These are phyloP conservation scores for Rachicladosporium sp. DNA, from an alignment of 2,329 filamentous ascomycete genomes.

Conservation along the genomic window DNA sequence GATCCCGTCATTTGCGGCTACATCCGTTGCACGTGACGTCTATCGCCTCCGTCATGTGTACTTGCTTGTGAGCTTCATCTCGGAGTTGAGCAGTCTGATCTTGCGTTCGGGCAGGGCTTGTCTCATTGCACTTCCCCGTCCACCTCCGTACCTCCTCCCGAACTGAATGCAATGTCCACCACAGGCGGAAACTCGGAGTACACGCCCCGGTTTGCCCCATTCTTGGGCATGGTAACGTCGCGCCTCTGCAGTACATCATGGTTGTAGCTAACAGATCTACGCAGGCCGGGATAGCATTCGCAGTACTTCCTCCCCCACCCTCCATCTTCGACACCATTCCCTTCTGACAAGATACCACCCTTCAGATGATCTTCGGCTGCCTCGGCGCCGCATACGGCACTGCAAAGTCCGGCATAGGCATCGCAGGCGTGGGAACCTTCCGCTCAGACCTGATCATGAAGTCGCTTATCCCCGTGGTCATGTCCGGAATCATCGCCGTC, in stretches of 20 bases:
- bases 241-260: slow-evolving; percentile 1
- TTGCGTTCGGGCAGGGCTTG: no score
- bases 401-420: slow-evolving; percentile 78
- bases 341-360: slow-evolving; percentile 3
- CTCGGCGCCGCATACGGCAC: slow-evolving; percentile 75
- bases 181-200: neutral
- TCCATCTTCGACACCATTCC: neutral
- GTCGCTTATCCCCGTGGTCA: slow-evolving; percentile 82
- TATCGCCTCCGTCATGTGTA: no score
- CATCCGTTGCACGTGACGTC: no score
- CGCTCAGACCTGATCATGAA: slow-evolving; percentile 79
- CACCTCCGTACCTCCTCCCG: no score
- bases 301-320: slow-evolving; percentile 29
- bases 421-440: slow-evolving; percentile 74
- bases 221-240: slow-evolving; percentile 67
- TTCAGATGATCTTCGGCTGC: slow-evolving; percentile 66
- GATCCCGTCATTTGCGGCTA: no score
- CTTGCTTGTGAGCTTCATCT: no score
- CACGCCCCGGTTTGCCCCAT: slow-evolving; percentile 72
- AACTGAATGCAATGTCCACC: no score
- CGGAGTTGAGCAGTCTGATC: no score
- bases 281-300: slow-evolving; percentile 64
- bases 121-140: no score
- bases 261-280: slow-evolving; percentile 23
- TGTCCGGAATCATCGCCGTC: slow-evolving; percentile 98